Evolutionary conservation across 768 basidiomycete genomes (phyloP).

Genomic region (Suillus weaverae): DNA sequence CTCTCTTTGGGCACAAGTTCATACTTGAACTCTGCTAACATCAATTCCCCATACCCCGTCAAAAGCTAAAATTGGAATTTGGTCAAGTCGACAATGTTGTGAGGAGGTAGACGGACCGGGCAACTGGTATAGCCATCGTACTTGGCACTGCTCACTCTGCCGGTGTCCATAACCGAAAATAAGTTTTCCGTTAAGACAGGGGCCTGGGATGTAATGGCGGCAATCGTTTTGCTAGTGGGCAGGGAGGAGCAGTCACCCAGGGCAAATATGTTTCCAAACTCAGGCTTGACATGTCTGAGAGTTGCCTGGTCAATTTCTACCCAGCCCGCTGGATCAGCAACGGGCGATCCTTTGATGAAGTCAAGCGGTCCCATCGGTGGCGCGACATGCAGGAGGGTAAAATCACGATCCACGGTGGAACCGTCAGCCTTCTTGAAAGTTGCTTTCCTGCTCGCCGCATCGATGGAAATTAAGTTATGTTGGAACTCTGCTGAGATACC

Average conservation of each 20-base stretch:
- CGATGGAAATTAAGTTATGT: slow-evolving; percentile 79
- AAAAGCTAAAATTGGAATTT: slow-evolving; percentile 50
- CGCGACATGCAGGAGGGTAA: slow-evolving; percentile 79
- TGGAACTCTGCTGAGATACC: slow-evolving; percentile 80
- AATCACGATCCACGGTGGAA: slow-evolving; percentile 67
- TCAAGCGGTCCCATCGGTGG: slow-evolving; percentile 93
- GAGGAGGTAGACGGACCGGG: slow-evolving; percentile 52
- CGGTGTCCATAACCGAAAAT: slow-evolving; percentile 70
- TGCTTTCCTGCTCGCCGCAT: slow-evolving; percentile 69
- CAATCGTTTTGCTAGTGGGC: slow-evolving; percentile 95
- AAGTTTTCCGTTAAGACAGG: slow-evolving; percentile 92
- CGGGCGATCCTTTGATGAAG: slow-evolving; percentile 72
- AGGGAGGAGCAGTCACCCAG: slow-evolving; percentile 91
- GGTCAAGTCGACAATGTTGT: slow-evolving; percentile 6
- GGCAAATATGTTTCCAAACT: slow-evolving; percentile 80
- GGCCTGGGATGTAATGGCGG: slow-evolving; percentile 88
- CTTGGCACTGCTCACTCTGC: slow-evolving; percentile 61
- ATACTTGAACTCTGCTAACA: slow-evolving; percentile 96
- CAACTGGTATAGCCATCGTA: slow-evolving; percentile 93
- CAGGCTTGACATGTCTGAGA: slow-evolving; percentile 80
- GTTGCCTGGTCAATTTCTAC: slow-evolving; percentile 83
- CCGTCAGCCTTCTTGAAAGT: slow-evolving; percentile 83
- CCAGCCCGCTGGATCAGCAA: slow-evolving; percentile 85
- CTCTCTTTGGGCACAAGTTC: slow-evolving; percentile 86
- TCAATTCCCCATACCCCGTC: slow-evolving; percentile 77